Conservation (phyloP, 371 early-diverging fungal species). For the Mucor racemosus region DNA sequence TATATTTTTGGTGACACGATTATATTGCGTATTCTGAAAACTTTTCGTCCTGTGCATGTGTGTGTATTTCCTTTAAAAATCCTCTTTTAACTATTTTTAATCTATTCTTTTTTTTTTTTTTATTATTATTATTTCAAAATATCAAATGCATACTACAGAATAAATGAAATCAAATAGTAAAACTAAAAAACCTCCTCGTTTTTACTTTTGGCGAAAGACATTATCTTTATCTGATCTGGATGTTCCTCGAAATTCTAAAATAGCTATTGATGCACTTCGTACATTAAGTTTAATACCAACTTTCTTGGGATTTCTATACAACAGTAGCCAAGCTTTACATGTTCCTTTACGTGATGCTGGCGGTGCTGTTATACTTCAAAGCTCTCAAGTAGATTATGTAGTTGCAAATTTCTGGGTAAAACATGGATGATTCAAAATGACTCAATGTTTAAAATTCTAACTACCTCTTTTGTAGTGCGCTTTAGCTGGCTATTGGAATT, state of each 20-base stretch:
- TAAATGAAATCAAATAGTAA: slow-evolving; percentile 8
- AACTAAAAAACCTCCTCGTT: slow-evolving; percentile 24
- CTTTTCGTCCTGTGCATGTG: background rate
- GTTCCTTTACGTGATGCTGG: slow-evolving; percentile 60
- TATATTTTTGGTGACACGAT: background rate
- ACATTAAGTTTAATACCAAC: slow-evolving; percentile 58
- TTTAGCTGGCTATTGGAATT: slow-evolving; percentile 66
- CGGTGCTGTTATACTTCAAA: slow-evolving; percentile 51
- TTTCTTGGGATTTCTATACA: slow-evolving; percentile 51
- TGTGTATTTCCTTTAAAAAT: too few species aligned
- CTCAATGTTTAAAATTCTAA: background rate
- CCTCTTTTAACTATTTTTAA: background rate
- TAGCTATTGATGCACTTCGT: slow-evolving; percentile 49
- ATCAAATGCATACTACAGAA: background rate
- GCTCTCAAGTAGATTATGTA: slow-evolving; percentile 61
- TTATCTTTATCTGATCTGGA: slow-evolving; percentile 46
- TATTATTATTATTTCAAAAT: background rate
- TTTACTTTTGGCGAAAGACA: slow-evolving; percentile 37
- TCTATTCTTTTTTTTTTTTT: background rate
- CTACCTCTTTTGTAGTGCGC: slow-evolving; percentile 39
- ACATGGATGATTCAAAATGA: too few species aligned
- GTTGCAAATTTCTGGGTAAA: slow-evolving; percentile 65
- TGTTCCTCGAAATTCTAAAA: slow-evolving; percentile 47
- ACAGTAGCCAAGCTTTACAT: slow-evolving; percentile 45
- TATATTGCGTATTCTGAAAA: background rate